phyloP scores from a whole-genome alignment of 2,329 filamentous ascomycete species.

The Fusarium udum region DNA sequence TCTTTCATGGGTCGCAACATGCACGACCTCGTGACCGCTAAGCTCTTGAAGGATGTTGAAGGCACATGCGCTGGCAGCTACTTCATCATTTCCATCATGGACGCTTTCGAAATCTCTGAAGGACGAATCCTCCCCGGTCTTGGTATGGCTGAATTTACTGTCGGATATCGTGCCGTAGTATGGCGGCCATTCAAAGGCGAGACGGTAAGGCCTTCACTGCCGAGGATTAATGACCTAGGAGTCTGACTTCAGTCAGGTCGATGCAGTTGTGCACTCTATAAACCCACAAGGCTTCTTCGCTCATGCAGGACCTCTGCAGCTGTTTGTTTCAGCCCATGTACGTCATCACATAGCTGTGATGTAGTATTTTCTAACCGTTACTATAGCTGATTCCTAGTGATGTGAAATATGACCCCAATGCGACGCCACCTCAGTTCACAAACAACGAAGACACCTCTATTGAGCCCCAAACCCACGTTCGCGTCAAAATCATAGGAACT shows the following conservation, averaged over 20 bases:
- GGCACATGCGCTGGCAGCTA: constrained; percentile 95
- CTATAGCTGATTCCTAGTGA: constrained; percentile 85
- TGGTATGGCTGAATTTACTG: constrained; percentile 92
- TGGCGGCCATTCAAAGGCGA: constrained; percentile 99
- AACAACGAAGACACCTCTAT: constrained; percentile 95
- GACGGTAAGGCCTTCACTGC: constrained; percentile 71
- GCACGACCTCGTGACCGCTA: constrained; percentile 87
- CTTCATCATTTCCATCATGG: constrained; percentile 98
- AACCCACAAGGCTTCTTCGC: constrained; percentile 93
- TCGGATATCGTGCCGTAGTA: constrained; percentile 93
- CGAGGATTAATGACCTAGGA: constrained; percentile 26
- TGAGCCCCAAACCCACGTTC: constrained; percentile 91
- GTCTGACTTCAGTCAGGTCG: constrained; percentile 71
- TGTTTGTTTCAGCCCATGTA: constrained; percentile 87
- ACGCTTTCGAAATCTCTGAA: constrained; percentile 93
- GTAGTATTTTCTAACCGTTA: constrained; percentile 15
- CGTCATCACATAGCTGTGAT: constrained; percentile 45
- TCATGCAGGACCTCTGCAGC: constrained; percentile 78
- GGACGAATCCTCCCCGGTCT: constrained; percentile 91
- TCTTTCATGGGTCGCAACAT: constrained; percentile 97
- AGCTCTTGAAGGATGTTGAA: constrained; percentile 92
- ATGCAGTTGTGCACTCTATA: constrained; percentile 91
- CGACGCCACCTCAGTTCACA: constrained; percentile 95
- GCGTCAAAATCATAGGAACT: constrained; percentile 93
- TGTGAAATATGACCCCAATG: constrained; percentile 94